Base-by-base conservation (phyloP, 805 yeast species). In the Tetrapisispora pingtungensis region DNA sequence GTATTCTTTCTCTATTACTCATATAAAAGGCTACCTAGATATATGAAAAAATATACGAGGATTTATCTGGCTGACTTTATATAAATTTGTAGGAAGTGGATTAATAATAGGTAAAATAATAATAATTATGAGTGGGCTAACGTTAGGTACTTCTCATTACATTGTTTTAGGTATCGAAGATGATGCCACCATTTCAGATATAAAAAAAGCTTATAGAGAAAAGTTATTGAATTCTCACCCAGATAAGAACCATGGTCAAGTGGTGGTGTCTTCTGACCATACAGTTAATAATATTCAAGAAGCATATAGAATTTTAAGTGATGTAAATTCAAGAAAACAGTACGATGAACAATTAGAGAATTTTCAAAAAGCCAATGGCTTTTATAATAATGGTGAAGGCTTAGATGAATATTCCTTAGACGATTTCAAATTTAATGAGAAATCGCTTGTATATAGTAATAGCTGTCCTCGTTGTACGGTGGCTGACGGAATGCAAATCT, bases 151-250 rank as follows among this genome's bases (percentile, higher is more conserved):
- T 30, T 52, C 75, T 0, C 70, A 75, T 55, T 85, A 84, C 55
- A 78, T 75, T 34, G 58, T 81, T 0, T 69, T 87, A n/a, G 81
- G 74, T 0, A 64, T 82, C 1, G 55, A 61, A 0, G 62, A 68
- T 2, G 57, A 62, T 3, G 72, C 75, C 3, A 47, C 62, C 18
- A 47, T 44, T 1, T 52, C 44, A 0, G 75, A 72, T 13, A 69
- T 89, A 24, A 80, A 77, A 49, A 57, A 59, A 8, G 89, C 94
- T 0, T 90, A 89, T 59, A 74, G 72, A 45, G 65, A 60, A 30
- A 73, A 73, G 14, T 69, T 90, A 7, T 66, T 90, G 1, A 56
- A 60, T 3, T 61, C 74, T 2, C 97, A 90, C 61, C 97, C 97
- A 1, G 97, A 90, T 59, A 89, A 88, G 53, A 28, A 10, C 7